Evolutionary conservation across 2,329 filamentous ascomycete species (phyloP).

Genomic region (Colletotrichum plurivorum): DNA sequence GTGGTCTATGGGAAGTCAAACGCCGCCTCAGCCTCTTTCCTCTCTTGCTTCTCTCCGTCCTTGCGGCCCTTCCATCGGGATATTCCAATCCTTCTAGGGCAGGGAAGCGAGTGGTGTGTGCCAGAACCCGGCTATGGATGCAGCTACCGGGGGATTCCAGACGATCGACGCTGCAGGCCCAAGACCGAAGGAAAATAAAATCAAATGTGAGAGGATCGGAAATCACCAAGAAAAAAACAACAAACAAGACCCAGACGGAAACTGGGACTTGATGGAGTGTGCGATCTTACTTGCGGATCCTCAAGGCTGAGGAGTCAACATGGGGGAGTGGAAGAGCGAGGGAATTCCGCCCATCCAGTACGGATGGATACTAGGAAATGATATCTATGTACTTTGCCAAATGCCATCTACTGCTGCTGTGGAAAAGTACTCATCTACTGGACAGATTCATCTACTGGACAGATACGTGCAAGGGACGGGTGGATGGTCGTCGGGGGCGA

Average conservation of each 20-base stretch:
- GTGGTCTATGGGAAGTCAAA: constrained; percentile 13
- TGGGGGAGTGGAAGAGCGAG: no score
- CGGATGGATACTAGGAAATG: no score
- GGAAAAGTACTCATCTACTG: no score
- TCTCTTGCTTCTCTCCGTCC: not conserved
- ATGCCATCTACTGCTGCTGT: no score
- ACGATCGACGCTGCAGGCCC: not conserved
- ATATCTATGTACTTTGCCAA: no score
- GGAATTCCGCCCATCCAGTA: no score
- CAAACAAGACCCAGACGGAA: not conserved
- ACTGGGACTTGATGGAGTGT: no score
- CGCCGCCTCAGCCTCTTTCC: constrained; percentile 24
- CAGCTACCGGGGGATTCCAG: constrained; percentile 14
- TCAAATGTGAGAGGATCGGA: constrained; percentile 13
- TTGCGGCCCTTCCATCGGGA: constrained; percentile 11
- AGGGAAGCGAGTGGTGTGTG: not conserved
- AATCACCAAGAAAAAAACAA: not conserved
- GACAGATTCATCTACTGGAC: no score
- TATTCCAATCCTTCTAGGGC: constrained; percentile 7
- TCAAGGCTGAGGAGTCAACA: no score
- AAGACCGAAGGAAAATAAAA: not conserved
- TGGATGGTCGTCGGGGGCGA: not conserved
- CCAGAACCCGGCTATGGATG: not conserved
- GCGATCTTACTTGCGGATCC: no score
- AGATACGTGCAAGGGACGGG: not conserved